Evolutionary conservation across 768 basidiomycete genomes (phyloP).

Genomic region (Mycena vitilis): DNA sequence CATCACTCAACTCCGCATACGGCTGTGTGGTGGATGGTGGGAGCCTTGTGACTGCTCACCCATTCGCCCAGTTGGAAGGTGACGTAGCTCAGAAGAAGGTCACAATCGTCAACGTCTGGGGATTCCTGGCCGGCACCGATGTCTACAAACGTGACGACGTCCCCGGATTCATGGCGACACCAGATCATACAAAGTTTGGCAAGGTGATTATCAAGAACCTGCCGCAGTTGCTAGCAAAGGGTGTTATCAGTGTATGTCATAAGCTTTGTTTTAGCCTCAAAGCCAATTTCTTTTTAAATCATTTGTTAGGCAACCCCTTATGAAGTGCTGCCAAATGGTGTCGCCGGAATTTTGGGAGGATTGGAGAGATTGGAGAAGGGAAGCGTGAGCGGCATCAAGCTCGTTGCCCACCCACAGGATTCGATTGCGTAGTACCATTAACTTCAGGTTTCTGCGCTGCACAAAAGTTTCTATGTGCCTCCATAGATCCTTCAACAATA

Average conservation of each 20-base stretch:
- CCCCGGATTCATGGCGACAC: background rate
- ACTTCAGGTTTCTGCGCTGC: no score
- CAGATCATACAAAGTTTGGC: slow-evolving; percentile 11
- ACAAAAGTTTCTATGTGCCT: no score
- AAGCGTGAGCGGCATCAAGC: slow-evolving; percentile 20
- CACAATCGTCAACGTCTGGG: slow-evolving; percentile 41
- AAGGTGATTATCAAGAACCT: slow-evolving; percentile 36
- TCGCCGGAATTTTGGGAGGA: slow-evolving; percentile 56
- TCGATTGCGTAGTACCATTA: no score
- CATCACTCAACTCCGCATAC: slow-evolving; percentile 15
- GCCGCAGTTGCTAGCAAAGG: slow-evolving; percentile 46
- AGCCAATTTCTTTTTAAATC: background rate
- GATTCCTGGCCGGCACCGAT: slow-evolving; percentile 36
- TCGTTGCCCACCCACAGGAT: slow-evolving; percentile 21
- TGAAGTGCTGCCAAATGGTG: slow-evolving; percentile 55
- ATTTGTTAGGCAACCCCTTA: slow-evolving; percentile 54
- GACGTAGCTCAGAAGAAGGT: background rate
- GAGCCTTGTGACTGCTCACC: slow-evolving; percentile 6
- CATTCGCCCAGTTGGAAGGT: background rate
- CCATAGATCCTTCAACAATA: no score
- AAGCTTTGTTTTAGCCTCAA: background rate
- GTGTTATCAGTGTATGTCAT: slow-evolving; percentile 17
- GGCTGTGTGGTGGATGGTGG: slow-evolving; percentile 15
- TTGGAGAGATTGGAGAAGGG: slow-evolving; percentile 40
- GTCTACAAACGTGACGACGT: slow-evolving; percentile 27